Conservation (phyloP, 148 eudicot species). For the Camellia lanceoleosa region DNA sequence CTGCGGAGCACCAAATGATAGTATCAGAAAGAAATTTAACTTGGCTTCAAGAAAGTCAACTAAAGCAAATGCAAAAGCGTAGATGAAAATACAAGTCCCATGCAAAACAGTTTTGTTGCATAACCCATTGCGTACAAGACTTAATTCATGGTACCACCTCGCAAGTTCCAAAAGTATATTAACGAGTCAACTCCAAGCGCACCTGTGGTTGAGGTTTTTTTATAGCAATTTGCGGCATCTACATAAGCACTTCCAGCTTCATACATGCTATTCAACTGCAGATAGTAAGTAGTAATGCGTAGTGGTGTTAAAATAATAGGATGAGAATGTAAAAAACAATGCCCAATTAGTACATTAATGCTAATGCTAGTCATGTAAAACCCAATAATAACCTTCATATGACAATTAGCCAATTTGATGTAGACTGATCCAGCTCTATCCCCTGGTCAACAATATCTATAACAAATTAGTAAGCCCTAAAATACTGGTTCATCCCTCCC, state of each 20-base stretch:
- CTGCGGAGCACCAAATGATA: constrained; percentile 28
- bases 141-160: too few relatives aligned
- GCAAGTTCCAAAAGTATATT: not conserved
- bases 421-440: constrained; percentile 44
- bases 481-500: too few relatives aligned
- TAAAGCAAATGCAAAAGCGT: not conserved
- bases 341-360: too few relatives aligned
- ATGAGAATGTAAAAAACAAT: too few relatives aligned
- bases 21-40: not conserved
- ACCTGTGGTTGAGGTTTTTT: constrained; percentile 36
- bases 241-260: constrained; percentile 41
- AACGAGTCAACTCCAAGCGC: constrained; percentile 9
- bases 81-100: too few relatives aligned
- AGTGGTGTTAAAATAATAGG: too few relatives aligned
- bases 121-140: too few relatives aligned
- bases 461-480: not conserved
- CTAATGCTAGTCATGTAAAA: too few relatives aligned
- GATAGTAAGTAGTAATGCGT: not conserved
- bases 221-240: constrained; percentile 47
- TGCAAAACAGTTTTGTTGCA: too few relatives aligned
- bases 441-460: constrained; percentile 24
- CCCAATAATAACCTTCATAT: constrained; percentile 30
- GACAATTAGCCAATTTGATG: constrained; percentile 39
- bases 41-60: not conserved
- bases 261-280: constrained; percentile 33